phyloP scores from a whole-genome alignment of 2,329 filamentous ascomycete genomes.

The Apiospora rasikravindrae region DNA sequence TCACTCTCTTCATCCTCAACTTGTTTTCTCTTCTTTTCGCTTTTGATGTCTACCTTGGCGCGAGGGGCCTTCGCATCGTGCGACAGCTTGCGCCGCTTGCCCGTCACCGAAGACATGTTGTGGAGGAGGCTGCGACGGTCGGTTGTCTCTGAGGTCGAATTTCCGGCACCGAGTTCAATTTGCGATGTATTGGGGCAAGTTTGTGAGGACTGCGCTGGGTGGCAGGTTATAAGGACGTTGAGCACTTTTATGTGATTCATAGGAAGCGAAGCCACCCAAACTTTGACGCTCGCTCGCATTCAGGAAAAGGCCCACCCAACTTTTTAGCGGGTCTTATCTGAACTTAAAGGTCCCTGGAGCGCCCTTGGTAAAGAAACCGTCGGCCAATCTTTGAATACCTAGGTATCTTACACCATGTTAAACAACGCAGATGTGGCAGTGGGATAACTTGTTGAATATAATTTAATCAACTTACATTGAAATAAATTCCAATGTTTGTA shows the following conservation, averaged over 20 bases:
- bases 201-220: too few species aligned
- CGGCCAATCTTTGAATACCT: not conserved
- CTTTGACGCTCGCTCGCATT: not conserved
- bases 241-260: not conserved
- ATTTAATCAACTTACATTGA: too few species aligned
- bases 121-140: not conserved
- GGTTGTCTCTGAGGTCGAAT: not conserved
- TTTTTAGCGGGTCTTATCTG: constrained; percentile 13
- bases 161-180: not conserved
- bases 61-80: constrained; percentile 8
- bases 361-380: not conserved
- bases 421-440: not conserved
- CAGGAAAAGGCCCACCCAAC: constrained; percentile 3
- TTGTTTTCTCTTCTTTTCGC: constrained; percentile 17
- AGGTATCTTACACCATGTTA: too few species aligned
- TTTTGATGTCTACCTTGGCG: not conserved
- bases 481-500: not conserved
- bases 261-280: not conserved
- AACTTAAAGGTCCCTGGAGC: not conserved
- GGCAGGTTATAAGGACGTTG: not conserved
- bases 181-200: not conserved
- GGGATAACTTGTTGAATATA: too few species aligned
- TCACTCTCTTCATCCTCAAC: constrained; percentile 16
- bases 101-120: constrained; percentile 43
- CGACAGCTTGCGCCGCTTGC: constrained; percentile 47